phyloP scores from a whole-genome alignment of 805 yeast species.

The Starmerella bombi region DNA sequence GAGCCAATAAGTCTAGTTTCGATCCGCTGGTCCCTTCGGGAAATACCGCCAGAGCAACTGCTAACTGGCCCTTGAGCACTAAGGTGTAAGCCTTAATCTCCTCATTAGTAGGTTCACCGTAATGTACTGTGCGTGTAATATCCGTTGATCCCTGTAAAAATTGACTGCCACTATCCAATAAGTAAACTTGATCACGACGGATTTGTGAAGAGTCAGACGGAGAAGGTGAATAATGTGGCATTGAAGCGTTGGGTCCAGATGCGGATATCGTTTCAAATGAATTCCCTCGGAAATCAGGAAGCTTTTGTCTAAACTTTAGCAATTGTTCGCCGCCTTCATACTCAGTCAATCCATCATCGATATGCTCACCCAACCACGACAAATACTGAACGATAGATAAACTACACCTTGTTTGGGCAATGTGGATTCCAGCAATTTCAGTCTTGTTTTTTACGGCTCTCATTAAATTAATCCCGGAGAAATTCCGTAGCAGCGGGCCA shows the following conservation, averaged over 20 bases:
- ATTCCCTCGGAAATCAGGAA: conserved; percentile 37
- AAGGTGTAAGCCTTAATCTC: conserved; percentile 60
- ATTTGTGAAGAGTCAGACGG: conserved; percentile 43
- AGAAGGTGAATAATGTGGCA: conserved; percentile 61
- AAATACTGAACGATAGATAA: conserved; percentile 60
- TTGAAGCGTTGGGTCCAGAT: conserved; percentile 63
- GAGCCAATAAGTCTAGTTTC: conserved; percentile 65
- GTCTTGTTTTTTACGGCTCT: conserved; percentile 63
- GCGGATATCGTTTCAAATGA: conserved; percentile 66
- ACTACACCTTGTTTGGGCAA: conserved; percentile 77
- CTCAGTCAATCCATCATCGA: conserved; percentile 39
- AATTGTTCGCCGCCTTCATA: conserved; percentile 43
- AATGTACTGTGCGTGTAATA: conserved; percentile 78
- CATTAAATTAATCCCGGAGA: conserved; percentile 49
- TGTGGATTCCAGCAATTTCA: conserved; percentile 58
- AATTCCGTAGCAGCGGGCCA: conserved; percentile 30
- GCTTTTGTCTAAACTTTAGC: conserved; percentile 31
- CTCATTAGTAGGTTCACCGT: conserved; percentile 43
- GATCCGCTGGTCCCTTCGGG: conserved; percentile 66
- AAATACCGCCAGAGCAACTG: conserved; percentile 68
- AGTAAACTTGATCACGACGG: conserved; percentile 53
- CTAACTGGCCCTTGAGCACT: conserved; percentile 84
- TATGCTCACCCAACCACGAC: conserved; percentile 67
- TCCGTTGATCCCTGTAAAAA: conserved; percentile 92
- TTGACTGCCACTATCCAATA: conserved; percentile 88